These are phyloP conservation scores for Raphidocelis subcapitata DNA, from an alignment of 139 green algal genomes.

Conservation along the genomic window DNA sequence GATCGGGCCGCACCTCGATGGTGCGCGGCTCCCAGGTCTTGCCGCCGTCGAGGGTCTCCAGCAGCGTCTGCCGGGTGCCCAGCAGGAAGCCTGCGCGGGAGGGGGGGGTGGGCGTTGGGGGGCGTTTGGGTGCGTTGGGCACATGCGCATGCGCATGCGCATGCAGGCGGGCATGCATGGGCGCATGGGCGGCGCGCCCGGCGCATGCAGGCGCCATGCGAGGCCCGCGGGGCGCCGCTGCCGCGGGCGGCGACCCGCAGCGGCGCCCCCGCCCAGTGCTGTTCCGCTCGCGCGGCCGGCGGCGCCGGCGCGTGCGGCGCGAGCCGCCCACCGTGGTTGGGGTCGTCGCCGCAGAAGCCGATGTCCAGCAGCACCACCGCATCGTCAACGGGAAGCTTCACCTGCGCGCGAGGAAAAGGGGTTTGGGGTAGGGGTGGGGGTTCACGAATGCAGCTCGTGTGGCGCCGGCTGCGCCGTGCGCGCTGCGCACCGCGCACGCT, in stretches of 20 bases:
- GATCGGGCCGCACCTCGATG: slow-evolving; percentile 39
- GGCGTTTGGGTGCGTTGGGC: background rate
- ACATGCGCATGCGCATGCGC: background rate
- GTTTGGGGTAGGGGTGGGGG: background rate
- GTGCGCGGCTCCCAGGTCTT: slow-evolving; percentile 85
- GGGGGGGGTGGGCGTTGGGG: background rate
- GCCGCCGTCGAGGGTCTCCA: slow-evolving; percentile 96
- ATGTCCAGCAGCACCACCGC: slow-evolving; percentile 97
- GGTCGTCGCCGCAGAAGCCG: slow-evolving; percentile 84
- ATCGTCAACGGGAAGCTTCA: slow-evolving; percentile 84
- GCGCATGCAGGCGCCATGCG: background rate
- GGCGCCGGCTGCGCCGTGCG: background rate
- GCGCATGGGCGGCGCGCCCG: background rate
- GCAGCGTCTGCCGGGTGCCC: slow-evolving; percentile 93
- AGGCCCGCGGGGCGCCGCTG: too few relatives aligned
- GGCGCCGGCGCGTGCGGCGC: too few relatives aligned
- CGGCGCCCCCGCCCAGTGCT: background rate
- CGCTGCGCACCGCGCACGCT: too few relatives aligned
- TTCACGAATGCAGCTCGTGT: background rate
- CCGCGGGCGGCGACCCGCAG: background rate
- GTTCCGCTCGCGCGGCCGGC: too few relatives aligned
- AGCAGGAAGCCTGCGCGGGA: slow-evolving; percentile 86
- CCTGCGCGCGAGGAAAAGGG: slow-evolving; percentile 27
- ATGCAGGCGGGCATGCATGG: background rate
- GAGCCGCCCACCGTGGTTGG: slow-evolving; percentile 79